Evolutionary conservation across 805 yeast genomes (phyloP), one percentile per base, ranked within the genome.

Genomic region (Ogataea zsoltii): DNA sequence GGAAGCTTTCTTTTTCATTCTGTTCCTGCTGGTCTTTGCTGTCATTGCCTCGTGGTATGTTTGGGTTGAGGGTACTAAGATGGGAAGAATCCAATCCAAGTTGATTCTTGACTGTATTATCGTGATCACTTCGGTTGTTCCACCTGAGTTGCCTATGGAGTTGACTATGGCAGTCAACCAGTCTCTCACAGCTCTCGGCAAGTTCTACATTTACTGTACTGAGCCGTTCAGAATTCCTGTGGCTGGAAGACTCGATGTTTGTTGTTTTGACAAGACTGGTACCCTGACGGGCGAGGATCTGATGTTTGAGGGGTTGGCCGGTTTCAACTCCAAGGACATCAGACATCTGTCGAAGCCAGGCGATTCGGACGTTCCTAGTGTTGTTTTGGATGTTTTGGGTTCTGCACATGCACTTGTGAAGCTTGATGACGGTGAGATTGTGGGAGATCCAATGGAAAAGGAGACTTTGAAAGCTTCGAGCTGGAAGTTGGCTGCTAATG

Each of bases 391-490:
- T 50, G 89, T 88, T 31, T 76, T 94, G 53, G 98, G 97, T 50
- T 83, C 97, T 46, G 97, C 96, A 29, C 99, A 94, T 67, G 98
- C 99, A 23, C 76, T 94, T 54, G 99, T 94, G 21, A 82, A 83
- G 60, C 75, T 94, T 49, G 97, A 94, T 59, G 96, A 91, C 63
- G 99, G 98, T 57, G 98, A 94, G 51, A 80, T 91, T 56, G 99
- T 94, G 50, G 99, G 99, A 69, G 99, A 94, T 63, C 97, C 99
- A 52, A 92, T 94, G 98, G 99, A 94, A 70, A 89, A 90, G 69
- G 97, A 95, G 21, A 94, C 99, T 42, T 74, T 94, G 57, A 83
- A 82, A 55, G 92, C 96, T 33, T 79, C 94, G 46, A 81, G 82
- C 25, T 94, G 97, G 97, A 74, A 72, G 33, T 85, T 94, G 52